Evolutionary conservation across 768 basidiomycete genomes (phyloP).

Genomic region (Myochromella boudieri): DNA sequence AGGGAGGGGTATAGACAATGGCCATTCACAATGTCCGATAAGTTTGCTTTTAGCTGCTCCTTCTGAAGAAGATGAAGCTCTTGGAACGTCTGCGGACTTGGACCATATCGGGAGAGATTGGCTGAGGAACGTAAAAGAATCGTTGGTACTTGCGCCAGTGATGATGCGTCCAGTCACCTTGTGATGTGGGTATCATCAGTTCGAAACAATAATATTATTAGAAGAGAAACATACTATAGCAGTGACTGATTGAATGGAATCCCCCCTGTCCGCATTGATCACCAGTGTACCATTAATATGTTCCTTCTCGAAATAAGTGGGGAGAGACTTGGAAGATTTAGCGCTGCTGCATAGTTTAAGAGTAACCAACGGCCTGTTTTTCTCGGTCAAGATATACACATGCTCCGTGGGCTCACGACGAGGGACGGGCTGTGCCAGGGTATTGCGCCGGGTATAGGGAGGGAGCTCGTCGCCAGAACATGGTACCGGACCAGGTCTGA

Average conservation of each 20-base stretch:
- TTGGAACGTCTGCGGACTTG: constrained; percentile 38
- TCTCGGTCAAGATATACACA: constrained; percentile 40
- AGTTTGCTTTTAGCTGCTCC: constrained; percentile 42
- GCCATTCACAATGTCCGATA: constrained; percentile 46
- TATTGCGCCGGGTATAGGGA: constrained; percentile 48
- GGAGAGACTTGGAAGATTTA: constrained; percentile 49
- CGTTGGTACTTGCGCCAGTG: constrained; percentile 43
- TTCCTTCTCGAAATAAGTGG: constrained; percentile 56
- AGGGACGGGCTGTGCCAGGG: constrained; percentile 37
- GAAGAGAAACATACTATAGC: constrained; percentile 34
- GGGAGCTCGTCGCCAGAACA: constrained; percentile 45
- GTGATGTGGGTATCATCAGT: not conserved
- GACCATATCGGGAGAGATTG: constrained; percentile 48
- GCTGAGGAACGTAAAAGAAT: constrained; percentile 44
- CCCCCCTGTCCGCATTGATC: constrained; percentile 47
- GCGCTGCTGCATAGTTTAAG: constrained; percentile 51
- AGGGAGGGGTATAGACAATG: constrained; percentile 46
- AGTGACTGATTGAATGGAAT: constrained; percentile 49
- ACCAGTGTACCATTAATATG: constrained; percentile 47
- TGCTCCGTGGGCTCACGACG: constrained; percentile 51
- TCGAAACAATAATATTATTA: not conserved
- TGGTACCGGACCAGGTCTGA: constrained; percentile 50
- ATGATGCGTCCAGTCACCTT: constrained; percentile 54
- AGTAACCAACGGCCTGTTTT: constrained; percentile 42
- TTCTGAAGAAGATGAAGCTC: constrained; percentile 41